Conservation (phyloP, 2,329 filamentous ascomycete species). For the Venturia oleaginea region DNA sequence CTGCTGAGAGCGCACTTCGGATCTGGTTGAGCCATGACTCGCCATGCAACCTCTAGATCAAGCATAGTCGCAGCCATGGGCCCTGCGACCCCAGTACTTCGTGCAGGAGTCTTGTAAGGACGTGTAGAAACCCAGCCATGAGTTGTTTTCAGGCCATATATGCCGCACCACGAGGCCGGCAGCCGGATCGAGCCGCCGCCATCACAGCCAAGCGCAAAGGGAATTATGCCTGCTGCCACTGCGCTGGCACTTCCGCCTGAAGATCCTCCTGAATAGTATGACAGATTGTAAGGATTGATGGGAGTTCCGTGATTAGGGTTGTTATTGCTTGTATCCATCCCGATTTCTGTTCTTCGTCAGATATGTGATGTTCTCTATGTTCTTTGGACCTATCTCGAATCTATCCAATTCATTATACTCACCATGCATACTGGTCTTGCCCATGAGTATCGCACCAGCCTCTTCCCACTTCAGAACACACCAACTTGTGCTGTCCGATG, state of each 20-base stretch:
- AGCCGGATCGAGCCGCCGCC: constrained; percentile 69
- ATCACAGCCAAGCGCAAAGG: constrained; percentile 67
- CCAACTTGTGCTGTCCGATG: constrained; percentile 50
- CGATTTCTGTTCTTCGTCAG: constrained; percentile 45
- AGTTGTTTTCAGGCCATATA: constrained; percentile 73
- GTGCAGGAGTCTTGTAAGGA: constrained; percentile 50
- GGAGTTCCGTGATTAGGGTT: constrained; percentile 68
- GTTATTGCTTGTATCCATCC: constrained; percentile 70
- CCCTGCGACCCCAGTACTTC: constrained; percentile 58
- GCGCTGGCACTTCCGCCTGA: constrained; percentile 69
- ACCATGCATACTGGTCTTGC: constrained; percentile 66
- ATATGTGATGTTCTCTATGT: background rate
- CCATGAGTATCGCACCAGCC: constrained; percentile 65
- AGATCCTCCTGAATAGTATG: constrained; percentile 73
- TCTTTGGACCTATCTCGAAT: background rate
- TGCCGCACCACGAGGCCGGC: constrained; percentile 65
- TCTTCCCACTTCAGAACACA: constrained; percentile 63
- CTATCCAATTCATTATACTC: background rate
- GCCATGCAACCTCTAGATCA: constrained; percentile 76
- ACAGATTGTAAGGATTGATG: constrained; percentile 64
- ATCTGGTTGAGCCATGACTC: constrained; percentile 66
- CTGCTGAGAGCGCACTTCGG: constrained; percentile 50
- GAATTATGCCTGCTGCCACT: constrained; percentile 60
- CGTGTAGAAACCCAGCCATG: constrained; percentile 58
- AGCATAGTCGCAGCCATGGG: constrained; percentile 68